Base-by-base conservation (phyloP, 2,329 filamentous ascomycete genomes). In the Fusarium irregulare region DNA sequence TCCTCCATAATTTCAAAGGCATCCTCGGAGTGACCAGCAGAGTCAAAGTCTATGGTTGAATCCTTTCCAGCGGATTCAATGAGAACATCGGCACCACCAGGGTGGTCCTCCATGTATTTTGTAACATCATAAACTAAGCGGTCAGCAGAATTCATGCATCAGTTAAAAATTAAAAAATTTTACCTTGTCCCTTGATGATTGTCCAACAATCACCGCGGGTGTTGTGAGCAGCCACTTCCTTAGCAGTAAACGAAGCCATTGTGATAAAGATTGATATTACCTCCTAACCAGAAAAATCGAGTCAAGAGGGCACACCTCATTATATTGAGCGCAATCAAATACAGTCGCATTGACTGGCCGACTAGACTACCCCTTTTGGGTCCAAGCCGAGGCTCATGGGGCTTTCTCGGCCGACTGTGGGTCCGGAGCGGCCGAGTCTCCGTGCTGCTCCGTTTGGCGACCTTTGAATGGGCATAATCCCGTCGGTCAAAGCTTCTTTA, bases 21-120 rank as follows among this genome's bases (percentile, higher is more conserved):
- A 58, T 85, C 84, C 25, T 93, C 91, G 48, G 91, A 93, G 83
- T 97, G 93, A 46, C 93, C 93, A 40, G 93, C 92, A 75, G 94
- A 91, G 81, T 96, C 92, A 76, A 94, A 96, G 44, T 89, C 91
- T 77, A 93, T 90, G 45, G 91, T 93, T 49, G 91, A 90, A 80
- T 96, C 92, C 73, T 90, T 89, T 60, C 93, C 93, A 72, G 86
- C 92, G 28, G 93, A 90, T 68, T 95, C 93, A 63, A 93, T 84
- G 42, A 96, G 84, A 64, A 94, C 88, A 76, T 94, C 92, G 75
- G 91, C 89, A 77, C 93, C 93, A 73, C 93, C 93, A 56, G 89
- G 89, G 65, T 91, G 89, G 60, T 90, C 87, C 25, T 85, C 78
- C 3, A 87, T 64, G 66, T 89, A 91, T 45, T 83, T 81, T 2